These are phyloP conservation scores for Rhizodiscina lignyota DNA, from an alignment of 495 filamentous ascomycete genomes.

Conservation along the genomic window DNA sequence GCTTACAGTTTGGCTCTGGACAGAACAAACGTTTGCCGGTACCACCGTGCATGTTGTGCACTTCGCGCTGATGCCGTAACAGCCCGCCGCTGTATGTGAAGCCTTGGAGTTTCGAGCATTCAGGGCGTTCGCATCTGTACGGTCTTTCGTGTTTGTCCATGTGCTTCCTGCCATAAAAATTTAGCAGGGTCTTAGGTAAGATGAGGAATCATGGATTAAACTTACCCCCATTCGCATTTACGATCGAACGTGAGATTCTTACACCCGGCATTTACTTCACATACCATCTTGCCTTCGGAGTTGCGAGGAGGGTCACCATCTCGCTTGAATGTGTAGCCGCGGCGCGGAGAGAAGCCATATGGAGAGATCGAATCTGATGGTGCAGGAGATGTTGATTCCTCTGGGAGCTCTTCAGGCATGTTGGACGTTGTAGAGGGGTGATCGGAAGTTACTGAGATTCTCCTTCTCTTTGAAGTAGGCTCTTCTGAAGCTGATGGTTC, in stretches of 20 bases:
- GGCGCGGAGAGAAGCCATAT: conserved; percentile 8
- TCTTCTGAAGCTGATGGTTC: no score
- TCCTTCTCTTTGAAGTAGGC: no score
- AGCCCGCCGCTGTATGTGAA: conserved; percentile 90
- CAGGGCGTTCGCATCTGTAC: conserved; percentile 59
- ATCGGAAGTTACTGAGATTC: no score
- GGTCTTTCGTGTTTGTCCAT: conserved; percentile 95
- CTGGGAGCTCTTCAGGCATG: no score
- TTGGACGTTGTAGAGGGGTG: no score
- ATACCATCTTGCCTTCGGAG: conserved; percentile 50
- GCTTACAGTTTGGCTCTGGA: conserved; percentile 63
- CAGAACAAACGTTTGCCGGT: conserved; percentile 66
- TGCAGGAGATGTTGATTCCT: no score
- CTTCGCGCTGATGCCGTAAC: conserved; percentile 74
- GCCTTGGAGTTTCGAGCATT: conserved; percentile 76
- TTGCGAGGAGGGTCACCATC: conserved; percentile 44
- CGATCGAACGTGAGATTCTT: conserved; percentile 47
- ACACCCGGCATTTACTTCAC: conserved; percentile 42
- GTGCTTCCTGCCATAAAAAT: conserved; percentile 47
- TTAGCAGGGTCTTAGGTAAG: conserved; percentile 2
- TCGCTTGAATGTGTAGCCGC: conserved; percentile 14
- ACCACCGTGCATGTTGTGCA: conserved; percentile 72
- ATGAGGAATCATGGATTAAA: conserved; percentile 1
- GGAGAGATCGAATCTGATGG: no score
- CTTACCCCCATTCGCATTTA: conserved; percentile 89